A percentile compares a stretch with the other conserved stretches of the same genome.
These are phyloP conservation scores for Ormosia semicastrata DNA, from an alignment of 306 rosid species.

Conservation along the genomic window DNA sequence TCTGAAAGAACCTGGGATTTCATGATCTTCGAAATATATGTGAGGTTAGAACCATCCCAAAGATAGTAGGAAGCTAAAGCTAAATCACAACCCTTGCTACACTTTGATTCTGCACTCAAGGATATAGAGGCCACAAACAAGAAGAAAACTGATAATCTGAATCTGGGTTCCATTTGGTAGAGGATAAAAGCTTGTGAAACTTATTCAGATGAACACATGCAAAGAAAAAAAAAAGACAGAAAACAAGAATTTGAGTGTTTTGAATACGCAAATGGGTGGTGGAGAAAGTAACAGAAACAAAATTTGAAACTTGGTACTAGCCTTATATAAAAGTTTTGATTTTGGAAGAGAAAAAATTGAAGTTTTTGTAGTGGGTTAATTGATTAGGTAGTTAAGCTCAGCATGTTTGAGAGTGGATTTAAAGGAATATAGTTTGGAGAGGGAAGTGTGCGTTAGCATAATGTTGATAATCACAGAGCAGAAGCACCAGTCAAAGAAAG, in stretches of 20 bases:
- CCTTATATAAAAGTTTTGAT: background rate
- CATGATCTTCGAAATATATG: constrained; percentile 30
- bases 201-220: background rate
- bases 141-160: constrained; percentile 4
- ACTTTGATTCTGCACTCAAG: constrained; percentile 44
- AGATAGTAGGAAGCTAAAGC: constrained; percentile 69
- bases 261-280: background rate
- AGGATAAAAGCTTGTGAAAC: background rate
- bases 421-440: too few relatives aligned
- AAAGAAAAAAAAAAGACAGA: background rate
- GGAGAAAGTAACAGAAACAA: background rate
- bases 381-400: background rate
- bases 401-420: background rate
- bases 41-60: background rate
- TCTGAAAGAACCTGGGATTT: constrained; percentile 8
- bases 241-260: background rate
- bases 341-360: background rate
- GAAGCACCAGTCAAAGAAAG: background rate
- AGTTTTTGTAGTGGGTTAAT: background rate
- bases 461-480: background rate
- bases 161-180: constrained; percentile 10
- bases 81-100: constrained; percentile 38
- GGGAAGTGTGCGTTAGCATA: too few relatives aligned
- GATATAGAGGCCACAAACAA: background rate
- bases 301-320: background rate